phyloP scores from a whole-genome alignment of 805 yeast genomes.

The Ogataea paraovalis region DNA sequence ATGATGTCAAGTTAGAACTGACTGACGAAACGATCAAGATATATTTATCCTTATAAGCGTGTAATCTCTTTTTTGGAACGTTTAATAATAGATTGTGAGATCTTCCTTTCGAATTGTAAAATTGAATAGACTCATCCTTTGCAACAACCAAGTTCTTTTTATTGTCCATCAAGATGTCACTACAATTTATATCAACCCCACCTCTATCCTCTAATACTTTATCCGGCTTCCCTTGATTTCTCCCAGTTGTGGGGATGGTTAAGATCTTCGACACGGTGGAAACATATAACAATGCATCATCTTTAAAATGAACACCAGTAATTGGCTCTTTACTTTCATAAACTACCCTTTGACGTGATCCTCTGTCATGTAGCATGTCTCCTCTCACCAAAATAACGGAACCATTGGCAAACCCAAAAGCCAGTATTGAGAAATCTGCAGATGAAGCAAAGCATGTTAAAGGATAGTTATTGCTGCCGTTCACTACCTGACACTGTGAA shows the following conservation, averaged over 20 bases:
- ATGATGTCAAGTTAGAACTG: slow-evolving; percentile 28
- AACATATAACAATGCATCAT: slow-evolving; percentile 56
- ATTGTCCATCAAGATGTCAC: slow-evolving; percentile 31
- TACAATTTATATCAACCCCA: slow-evolving; percentile 51
- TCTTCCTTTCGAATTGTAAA: slow-evolving; percentile 54
- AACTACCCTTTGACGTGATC: slow-evolving; percentile 79
- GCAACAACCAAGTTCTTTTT: slow-evolving; percentile 52
- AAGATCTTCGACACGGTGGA: slow-evolving; percentile 71
- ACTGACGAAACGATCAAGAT: slow-evolving; percentile 56
- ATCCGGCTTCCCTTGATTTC: slow-evolving; percentile 64
- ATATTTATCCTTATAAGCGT: slow-evolving; percentile 43
- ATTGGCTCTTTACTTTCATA: slow-evolving; percentile 76
- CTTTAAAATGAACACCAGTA: slow-evolving; percentile 65
- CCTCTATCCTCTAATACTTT: slow-evolving; percentile 39
- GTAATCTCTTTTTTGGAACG: slow-evolving; percentile 49
- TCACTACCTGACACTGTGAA: slow-evolving; percentile 57
- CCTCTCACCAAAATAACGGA: slow-evolving; percentile 79
- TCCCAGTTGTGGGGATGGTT: slow-evolving; percentile 72
- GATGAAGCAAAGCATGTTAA: slow-evolving; percentile 60
- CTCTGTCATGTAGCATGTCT: slow-evolving; percentile 82
- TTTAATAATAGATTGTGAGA: slow-evolving; percentile 54
- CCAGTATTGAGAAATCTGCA: slow-evolving; percentile 56
- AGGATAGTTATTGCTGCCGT: slow-evolving; percentile 77
- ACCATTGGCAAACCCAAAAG: slow-evolving; percentile 83
- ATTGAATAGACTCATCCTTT: slow-evolving; percentile 56